Base-by-base conservation (phyloP, 1,284 basidiomycete genomes). In the Megacollybia platyphylla region DNA sequence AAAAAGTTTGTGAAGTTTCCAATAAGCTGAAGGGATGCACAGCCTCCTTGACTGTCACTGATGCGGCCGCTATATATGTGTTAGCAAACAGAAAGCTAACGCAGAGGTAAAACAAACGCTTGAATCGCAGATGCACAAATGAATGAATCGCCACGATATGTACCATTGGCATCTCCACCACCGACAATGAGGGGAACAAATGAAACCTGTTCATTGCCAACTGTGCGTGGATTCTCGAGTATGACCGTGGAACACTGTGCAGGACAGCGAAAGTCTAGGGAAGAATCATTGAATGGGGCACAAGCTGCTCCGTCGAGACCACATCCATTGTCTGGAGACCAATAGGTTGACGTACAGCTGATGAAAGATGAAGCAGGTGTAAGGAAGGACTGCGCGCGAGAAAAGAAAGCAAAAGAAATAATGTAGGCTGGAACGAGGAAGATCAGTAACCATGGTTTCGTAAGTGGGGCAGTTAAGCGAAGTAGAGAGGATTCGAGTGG, bases 81-180 rank as follows among this genome's bases (percentile, higher is more conserved):
- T 39, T 42, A 44, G 51, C 38, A 39, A 10, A 44, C 40, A 29
- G 15, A 29, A 39, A 13, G 29, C 40, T n/a, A 41, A 43, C 38
- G 15, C 15, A 36, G 45, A 7, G 39, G 30, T 15, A 30, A 8
- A 2, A 69, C 77, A 60, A 53, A 87, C 83, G 78, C 73, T 65
- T 88, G 87, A 29, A 82, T 70, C n/a, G 88, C 88, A 35, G 88
- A 79, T 30, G 87, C 76, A 56, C 90, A 93, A 29, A 92, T 73
- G 57, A 91, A 93, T 41, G 71, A 80, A 56, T 93, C 90, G 1
- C 78, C 87, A 52, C 90, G 70, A 53, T 91, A 92, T 2, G 86
- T 87, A 24, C 57, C 53, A 39, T 78, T 65, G 3, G 47, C 50
- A 56, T 87, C 82, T 3, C 85, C 86, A 10, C 89, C 89, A 7